These are phyloP conservation scores for Solanum arcanum DNA, from an alignment of 257 asterid genomes.

Conservation along the genomic window DNA sequence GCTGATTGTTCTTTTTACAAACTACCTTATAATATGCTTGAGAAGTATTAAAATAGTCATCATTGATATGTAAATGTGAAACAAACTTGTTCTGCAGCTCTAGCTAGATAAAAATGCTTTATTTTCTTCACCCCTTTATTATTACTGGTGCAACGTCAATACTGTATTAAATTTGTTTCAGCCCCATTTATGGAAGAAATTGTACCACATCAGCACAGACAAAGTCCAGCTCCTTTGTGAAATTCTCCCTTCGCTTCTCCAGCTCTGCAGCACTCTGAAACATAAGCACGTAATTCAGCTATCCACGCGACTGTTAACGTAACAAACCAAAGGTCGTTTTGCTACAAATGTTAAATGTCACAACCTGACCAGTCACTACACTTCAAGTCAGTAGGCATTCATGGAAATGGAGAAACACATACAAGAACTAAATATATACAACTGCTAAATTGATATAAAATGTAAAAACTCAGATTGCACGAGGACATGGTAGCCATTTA, in stretches of 20 bases:
- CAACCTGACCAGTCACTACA: neutral
- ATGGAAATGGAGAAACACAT: neutral
- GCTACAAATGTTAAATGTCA: neutral
- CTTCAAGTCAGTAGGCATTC: neutral
- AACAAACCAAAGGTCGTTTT: neutral
- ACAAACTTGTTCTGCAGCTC: neutral
- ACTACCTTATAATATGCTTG: neutral
- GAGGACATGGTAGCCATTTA: neutral
- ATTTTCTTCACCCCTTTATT: neutral
- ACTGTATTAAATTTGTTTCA: neutral
- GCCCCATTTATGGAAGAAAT: neutral
- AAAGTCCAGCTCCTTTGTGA: slow-evolving; percentile 85
- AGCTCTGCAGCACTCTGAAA: slow-evolving; percentile 85
- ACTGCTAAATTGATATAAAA: neutral
- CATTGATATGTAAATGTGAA: neutral
- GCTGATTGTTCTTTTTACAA: neutral
- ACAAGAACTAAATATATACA: neutral
- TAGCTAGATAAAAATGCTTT: neutral
- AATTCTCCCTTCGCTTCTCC: slow-evolving; percentile 76
- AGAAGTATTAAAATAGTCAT: neutral
- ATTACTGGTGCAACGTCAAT: neutral
- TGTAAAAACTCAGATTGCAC: neutral
- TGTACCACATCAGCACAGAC: slow-evolving; percentile 92
- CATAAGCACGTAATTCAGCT: neutral
- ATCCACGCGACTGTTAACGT: neutral